Base-by-base conservation (phyloP, 768 basidiomycete species). In the Boletus tylopilopsis region DNA sequence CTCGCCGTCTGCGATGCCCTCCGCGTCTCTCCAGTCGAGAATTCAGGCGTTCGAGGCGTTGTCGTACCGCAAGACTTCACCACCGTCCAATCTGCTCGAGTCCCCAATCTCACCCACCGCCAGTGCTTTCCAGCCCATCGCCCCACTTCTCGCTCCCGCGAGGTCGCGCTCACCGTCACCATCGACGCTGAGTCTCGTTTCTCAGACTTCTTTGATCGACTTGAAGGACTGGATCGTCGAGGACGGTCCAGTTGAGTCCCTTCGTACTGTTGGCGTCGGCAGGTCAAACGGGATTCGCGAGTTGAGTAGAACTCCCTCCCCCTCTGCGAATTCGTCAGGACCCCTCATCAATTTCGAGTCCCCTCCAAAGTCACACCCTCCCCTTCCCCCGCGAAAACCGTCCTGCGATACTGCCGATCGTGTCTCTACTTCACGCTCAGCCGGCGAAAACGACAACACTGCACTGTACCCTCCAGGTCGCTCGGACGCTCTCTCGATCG, bases 211-310 rank as follows among this genome's bases (percentile, higher is more conserved):
- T 30, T 71, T 86, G 45, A 78, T 87, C 55, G 85, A 88, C 67
- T 72, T 88, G 50, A 78, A 77, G 49, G 86, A 88, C 64, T 87
- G 85, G 85, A 76, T 85, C 45, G 71, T 85, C 46, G 85, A 84
- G 41, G 81, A 84, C 54, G 80, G 78, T 10, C 73, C 77, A 21
- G 64, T 69, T 6, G 56, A 57, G n/a, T 45, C 36, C 3, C 53
- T 49, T 4, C 45, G 47, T 42, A 35, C 38, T 6, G n/a, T 25
- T n/a, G 53, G 56, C 33, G 24, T 41, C 29, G 16, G 43, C 41
- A 55, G 49, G 38, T 39, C 51, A 9, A 68, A 57, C 40, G 56
- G 44, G 38, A 47, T 60, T 44, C 51, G 30, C 34, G 56, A 56
- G 34, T 55, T 54, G n/a, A 60, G 50, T n/a, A 54, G 65, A 58